Base-by-base conservation (phyloP, 2,329 filamentous ascomycete genomes). In the Hypoxylon sp. region DNA sequence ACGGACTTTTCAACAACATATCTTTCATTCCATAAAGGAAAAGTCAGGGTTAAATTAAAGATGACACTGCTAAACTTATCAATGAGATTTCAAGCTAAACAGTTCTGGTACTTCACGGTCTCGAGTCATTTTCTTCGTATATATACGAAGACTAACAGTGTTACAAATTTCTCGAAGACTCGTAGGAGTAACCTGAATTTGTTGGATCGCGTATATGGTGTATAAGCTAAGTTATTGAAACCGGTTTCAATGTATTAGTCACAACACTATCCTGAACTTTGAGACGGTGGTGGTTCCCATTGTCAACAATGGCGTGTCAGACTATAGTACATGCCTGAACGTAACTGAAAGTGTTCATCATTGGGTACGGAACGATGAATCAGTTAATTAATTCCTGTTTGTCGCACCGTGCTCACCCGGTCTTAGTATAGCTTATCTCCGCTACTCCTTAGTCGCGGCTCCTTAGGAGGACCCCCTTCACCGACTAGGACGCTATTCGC, bases 401-500 rank as follows among this genome's bases (percentile, higher is more conserved):
- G 52, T 19, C 45, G 57, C 23, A 32, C 25, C 46, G 41, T 60
- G 10, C 3, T 34, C 19, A 38, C 5, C 58, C 65, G 62, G 62
- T 57, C 36, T 60, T 63, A 67, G 43, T 21, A 32, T n/a, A 4
- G 51, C 34, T 53, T 53, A 53, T 41, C 36, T 34, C 38, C 43
- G 46, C 21, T 30, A 25, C 32, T 21, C 36, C 25, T 36, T 21
- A 41, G 34, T 23, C 23, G 3, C 34, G 25, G 46, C 32, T 60
- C 48, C 36, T 46, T 46, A 46, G 7, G 32, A 28, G n/a, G 32
- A 66, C 25, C 4, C 13, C 23, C 56, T 61, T 65, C 64, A 67
- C 65, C 65, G 65, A 60, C 60, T 46, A 43, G 25, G 21, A 51
- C 14, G 19, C 5, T n/a, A 23, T 43, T n/a, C 28, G 5, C 17